Evolutionary conservation across 106 monocot species (phyloP), one percentile per base, ranked within the genome.

Genomic region (Amphibolis antarctica): DNA sequence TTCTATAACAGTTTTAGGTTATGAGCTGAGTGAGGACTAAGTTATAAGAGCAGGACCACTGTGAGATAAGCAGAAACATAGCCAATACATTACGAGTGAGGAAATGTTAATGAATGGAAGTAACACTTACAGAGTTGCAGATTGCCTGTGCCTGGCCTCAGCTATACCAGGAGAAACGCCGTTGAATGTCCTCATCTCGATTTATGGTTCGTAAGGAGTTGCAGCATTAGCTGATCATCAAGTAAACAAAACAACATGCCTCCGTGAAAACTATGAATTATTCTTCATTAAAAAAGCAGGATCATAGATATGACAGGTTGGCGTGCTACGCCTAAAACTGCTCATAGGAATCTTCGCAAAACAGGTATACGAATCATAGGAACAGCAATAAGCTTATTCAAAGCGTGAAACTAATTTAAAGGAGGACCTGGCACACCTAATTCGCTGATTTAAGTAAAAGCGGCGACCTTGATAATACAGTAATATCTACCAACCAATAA

Each of bases 41-140:
- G 46, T 49, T 0, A 49, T 3, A 0, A 14, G 4, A 4, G 13
- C 49, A 49, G 49, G 12, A 49, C 3, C 12, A 49, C 3, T 15
- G 3, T 3, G 18, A 10, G 3, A 49, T 14, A 49, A 36, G 7
- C 36, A 36, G 7, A 36, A 36, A 36, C 7, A 36, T 2, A 36
- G 36, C 36, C 4, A 36, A 36, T 4, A 36, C 7, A 36, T 36
- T 7, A 36, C 7, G 36, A 12, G 1, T 0, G 49, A 49, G 49
- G 49, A 49, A 49, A 15, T 17, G 17, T 0, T 49, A 9, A 49
- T 19, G 49, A 19, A 17, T 49, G 4, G n/a, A 14, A 49, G 49
- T 5, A 19, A 49, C 49, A 69, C 69, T 69, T 5, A 69, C 69
- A 24, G n/a, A 7, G 59, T 46, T n/a, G 42, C 59, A 28, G 59